Evolutionary conservation across 2,329 filamentous ascomycete species (phyloP), one percentile per base, ranked within the genome.

Genomic region (Amauroascus niger): DNA sequence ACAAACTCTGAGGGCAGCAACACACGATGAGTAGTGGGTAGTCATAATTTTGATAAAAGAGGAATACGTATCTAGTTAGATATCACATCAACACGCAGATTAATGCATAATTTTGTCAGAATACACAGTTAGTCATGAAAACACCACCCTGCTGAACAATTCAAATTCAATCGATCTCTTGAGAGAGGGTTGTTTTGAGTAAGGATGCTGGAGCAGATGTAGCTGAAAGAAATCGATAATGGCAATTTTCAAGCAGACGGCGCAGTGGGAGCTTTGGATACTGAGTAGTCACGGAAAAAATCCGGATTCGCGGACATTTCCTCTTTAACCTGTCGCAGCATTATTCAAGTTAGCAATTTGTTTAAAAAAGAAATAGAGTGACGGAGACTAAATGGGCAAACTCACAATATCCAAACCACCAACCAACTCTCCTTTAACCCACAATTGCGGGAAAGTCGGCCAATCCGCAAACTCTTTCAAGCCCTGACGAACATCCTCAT

Each of bases 401-500:
- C 88, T 78, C 76, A 96, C 91, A 72, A 98, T 98, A 69, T 98
- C 93, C 62, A 98, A 73, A 1, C 93, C 93, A 55, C 93, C 91
- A 20, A 97, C 85, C 48, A 98, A 75, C 69, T 96, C 89, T 13
- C 93, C 91, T 56, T 84, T 81, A 11, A 95, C 82, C 83, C 91
- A 98, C 58, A 98, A 74, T 71, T 98, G 93, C 18, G 93, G 93
- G 71, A 88, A 98, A 0, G 93, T 98, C 8, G 93, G 93, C 93
- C 93, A 98, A 58, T 97, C 93, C n/a, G 89, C 89, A 69, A 83
- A 97, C 72, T 93, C 88, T 78, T 98, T 98, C 65, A 98, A 74
- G 0, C 93, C 93, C 73, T 97, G 91, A 57, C 93, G 80, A 46
- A 98, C 93, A 70, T 97, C 91, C 65, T 98, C 91, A 68, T 98